Evolutionary conservation across 2,329 filamentous ascomycete genomes (phyloP).

Genomic region (Nannizziopsis arthrosporioides): DNA sequence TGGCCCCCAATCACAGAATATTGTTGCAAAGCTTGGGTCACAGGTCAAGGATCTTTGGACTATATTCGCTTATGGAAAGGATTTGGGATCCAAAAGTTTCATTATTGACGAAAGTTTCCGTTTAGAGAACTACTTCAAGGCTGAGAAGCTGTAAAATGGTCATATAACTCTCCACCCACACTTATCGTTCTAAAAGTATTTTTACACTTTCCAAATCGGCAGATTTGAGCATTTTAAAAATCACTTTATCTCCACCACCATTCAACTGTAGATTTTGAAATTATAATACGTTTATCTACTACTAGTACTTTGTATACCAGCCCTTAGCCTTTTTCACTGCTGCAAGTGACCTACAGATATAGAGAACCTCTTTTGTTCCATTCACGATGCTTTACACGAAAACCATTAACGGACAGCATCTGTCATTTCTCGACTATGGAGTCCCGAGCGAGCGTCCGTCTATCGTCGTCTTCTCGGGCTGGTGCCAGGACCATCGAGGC

Average conservation of each 20-base stretch:
- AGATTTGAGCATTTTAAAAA: too few species aligned
- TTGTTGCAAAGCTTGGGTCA: not conserved
- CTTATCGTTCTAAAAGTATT: too few species aligned
- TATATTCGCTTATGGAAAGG: not conserved
- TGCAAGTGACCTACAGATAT: too few species aligned
- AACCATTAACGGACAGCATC: not conserved
- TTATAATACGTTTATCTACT: not conserved
- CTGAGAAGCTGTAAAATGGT: too few species aligned
- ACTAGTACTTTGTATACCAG: too few species aligned
- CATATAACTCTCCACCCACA: too few species aligned
- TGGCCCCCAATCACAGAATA: not conserved
- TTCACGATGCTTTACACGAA: not conserved
- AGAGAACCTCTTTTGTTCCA: not conserved
- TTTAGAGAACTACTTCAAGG: not conserved
- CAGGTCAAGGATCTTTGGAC: not conserved
- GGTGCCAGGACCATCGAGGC: not conserved
- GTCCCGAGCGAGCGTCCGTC: not conserved
- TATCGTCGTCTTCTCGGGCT: not conserved
- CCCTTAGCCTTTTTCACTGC: too few species aligned
- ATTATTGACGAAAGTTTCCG: not conserved
- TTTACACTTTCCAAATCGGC: too few species aligned
- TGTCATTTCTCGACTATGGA: not conserved
- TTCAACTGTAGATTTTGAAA: too few species aligned
- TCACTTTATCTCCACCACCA: not conserved
- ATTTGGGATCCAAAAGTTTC: not conserved